phyloP scores from a whole-genome alignment of 2,329 filamentous ascomycete genomes.

The Cytospora piceae region DNA sequence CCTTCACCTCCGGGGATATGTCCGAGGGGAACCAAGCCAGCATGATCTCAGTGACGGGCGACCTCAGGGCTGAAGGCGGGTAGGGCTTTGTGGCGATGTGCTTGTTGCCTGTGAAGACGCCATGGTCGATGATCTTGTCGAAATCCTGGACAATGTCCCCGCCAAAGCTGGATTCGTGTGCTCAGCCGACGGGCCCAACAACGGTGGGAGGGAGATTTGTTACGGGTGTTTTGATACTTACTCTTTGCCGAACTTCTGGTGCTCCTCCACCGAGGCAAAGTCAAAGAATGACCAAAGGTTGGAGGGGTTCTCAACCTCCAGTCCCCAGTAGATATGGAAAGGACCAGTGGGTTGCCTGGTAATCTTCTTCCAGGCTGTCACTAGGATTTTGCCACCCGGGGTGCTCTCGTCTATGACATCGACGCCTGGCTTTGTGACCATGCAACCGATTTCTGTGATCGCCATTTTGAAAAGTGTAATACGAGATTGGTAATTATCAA shows the following conservation, averaged over 20 bases:
- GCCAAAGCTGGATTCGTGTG: constrained; percentile 25
- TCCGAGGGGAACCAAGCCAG: constrained; percentile 29
- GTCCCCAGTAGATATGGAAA: constrained; percentile 32
- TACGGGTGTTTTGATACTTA: constrained; percentile 17
- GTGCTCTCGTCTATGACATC: constrained; percentile 32
- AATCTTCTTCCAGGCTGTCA: constrained; percentile 26
- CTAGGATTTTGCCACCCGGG: constrained; percentile 30
- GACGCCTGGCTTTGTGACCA: constrained; percentile 33
- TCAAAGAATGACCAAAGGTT: constrained; percentile 36
- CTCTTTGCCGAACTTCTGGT: constrained; percentile 33
- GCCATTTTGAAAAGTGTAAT: constrained; percentile 17
- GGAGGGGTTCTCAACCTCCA: constrained; percentile 33
- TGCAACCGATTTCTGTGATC: constrained; percentile 34
- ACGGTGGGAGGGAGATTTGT: background rate
- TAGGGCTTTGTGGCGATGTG: constrained; percentile 31
- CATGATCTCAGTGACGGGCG: constrained; percentile 31
- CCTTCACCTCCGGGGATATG: constrained; percentile 14
- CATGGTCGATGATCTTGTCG: constrained; percentile 30
- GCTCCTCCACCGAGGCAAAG: constrained; percentile 36
- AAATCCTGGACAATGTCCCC: constrained; percentile 32
- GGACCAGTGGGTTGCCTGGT: constrained; percentile 32
- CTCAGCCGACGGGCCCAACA: background rate
- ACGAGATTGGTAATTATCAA: background rate
- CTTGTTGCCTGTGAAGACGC: constrained; percentile 31
- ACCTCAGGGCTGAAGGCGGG: constrained; percentile 27